Conservation (phyloP, 2,329 filamentous ascomycete genomes). For the Nemania sp. region DNA sequence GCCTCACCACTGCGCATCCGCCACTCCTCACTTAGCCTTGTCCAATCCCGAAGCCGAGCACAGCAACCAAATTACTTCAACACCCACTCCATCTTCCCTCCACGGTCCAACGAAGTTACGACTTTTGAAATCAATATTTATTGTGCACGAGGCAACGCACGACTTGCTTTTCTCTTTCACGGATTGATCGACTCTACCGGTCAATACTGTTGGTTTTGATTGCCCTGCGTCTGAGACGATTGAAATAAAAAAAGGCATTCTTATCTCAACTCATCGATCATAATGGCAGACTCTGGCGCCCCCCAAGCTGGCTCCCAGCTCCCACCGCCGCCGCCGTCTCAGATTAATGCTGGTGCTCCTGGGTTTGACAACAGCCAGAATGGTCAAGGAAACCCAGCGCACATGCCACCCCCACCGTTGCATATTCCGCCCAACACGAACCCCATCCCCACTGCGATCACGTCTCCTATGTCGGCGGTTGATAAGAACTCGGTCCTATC, state of each 20-base stretch:
- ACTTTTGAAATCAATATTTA: slow-evolving; percentile 27
- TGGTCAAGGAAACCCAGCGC: slow-evolving; percentile 68
- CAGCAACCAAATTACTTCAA: slow-evolving; percentile 27
- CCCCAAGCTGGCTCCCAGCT: slow-evolving; percentile 67
- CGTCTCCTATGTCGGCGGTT: slow-evolving; percentile 75
- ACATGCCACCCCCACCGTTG: slow-evolving; percentile 89
- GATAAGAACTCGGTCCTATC: slow-evolving; percentile 74
- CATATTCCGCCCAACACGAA: slow-evolving; percentile 97
- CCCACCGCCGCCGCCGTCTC: slow-evolving; percentile 71
- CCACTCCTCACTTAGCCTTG: slow-evolving; percentile 9
- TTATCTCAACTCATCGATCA: slow-evolving; percentile 38
- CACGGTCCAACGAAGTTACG: slow-evolving; percentile 35
- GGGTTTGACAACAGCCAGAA: slow-evolving; percentile 79
- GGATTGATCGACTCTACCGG: slow-evolving; percentile 19
- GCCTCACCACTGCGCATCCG: slow-evolving; percentile 18
- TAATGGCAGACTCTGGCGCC: slow-evolving; percentile 79
- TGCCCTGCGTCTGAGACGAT: slow-evolving; percentile 5
- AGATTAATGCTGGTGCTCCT: slow-evolving; percentile 70
- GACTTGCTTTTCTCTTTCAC: slow-evolving; percentile 27
- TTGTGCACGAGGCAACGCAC: slow-evolving; percentile 22
- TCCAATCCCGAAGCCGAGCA: slow-evolving; percentile 11
- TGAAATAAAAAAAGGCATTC: slow-evolving; percentile 5
- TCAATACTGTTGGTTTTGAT: slow-evolving; percentile 2
- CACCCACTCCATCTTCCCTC: slow-evolving; percentile 32
- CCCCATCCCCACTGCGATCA: slow-evolving; percentile 89